Conservation (phyloP, 163 green algal species). For the Coccomyxa subellipsoidea region DNA sequence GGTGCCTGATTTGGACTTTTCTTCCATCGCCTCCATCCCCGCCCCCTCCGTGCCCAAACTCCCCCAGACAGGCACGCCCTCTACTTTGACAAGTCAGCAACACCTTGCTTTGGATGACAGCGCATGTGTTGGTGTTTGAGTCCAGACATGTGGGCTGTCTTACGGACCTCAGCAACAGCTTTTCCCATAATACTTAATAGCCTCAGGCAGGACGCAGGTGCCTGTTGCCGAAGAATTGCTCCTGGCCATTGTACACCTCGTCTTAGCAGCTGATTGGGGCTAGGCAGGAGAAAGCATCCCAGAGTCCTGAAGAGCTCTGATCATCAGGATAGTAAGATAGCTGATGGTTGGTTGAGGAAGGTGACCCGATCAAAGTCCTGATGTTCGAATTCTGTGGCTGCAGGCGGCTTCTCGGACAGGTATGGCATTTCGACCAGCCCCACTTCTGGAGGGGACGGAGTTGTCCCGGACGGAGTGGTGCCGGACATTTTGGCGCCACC, state of each 20-base stretch:
- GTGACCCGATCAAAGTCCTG: neutral
- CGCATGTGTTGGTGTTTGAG: too few species aligned
- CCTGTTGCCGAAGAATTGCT: neutral
- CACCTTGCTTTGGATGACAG: too few species aligned
- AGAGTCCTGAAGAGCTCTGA: neutral
- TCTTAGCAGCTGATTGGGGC: neutral
- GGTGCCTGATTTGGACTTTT: slow-evolving; percentile 28
- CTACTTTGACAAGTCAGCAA: neutral
- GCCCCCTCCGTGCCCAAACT: neutral
- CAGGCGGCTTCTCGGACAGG: neutral
- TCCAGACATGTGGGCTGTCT: too few species aligned
- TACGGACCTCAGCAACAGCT: neutral
- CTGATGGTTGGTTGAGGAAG: neutral
- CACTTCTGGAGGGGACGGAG: neutral
- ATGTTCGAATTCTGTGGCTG: neutral
- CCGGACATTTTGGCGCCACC: neutral
- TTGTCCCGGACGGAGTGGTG: neutral
- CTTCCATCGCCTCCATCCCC: neutral
- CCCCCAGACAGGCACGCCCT: neutral
- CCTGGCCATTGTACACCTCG: neutral
- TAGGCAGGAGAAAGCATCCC: neutral
- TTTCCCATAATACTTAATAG: neutral
- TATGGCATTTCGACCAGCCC: neutral
- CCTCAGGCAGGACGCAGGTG: neutral
- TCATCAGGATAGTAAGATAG: neutral